Evolutionary conservation across 192 early-diverging fungal species (phyloP), one percentile per base, ranked within the genome.

Genomic region (Coemansia umbellata): DNA sequence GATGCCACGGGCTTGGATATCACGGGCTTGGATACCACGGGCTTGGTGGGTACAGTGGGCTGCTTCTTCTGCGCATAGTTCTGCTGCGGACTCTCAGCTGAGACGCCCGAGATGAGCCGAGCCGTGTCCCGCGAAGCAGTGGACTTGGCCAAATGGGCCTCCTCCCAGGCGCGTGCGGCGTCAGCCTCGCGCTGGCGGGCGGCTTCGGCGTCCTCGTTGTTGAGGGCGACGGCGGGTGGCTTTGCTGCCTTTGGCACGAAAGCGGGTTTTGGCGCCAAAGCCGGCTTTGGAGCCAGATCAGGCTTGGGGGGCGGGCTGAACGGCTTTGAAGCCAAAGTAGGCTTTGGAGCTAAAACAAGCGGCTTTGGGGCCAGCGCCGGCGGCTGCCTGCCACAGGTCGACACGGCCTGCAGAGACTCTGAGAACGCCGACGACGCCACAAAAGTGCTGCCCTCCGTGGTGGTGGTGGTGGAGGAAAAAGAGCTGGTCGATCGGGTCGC

Each of bases 131-230:
- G 50, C 5, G 50, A 52, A 6, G 58, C 33, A 0, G 32, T 32
- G 18, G 32, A 27, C 21, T 66, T 66, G 35, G 44, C 50, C 47
- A 58, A 47, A 35, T 68, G 66, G 15, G 47, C 19, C 5, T 60
- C 33, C 54, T 68, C 66, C 66, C 66, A 68, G 5, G 56, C 56
- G 10, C 56, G 43, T 14, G 57, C 26, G 15, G 47, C 58, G 32
- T 35, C 42, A 43, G 50, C 59, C 43, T 62, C 59, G 21, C 63
- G 53, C 50, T 58, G 58, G 8, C 47, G 53, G n/a, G 50, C 31
- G 6, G 13, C 10, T n/a, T 65, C 62, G 5, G 48, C 43, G 5
- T 52, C 33, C 22, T 15, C 5, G 48, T 39, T 8, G 15, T 31
- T 10, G 42, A 27, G 10, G 42, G 48, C 30, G 41, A 17, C 0